phyloP scores from a whole-genome alignment of 2,329 filamentous ascomycete species.

The Scytalidium sp. region DNA sequence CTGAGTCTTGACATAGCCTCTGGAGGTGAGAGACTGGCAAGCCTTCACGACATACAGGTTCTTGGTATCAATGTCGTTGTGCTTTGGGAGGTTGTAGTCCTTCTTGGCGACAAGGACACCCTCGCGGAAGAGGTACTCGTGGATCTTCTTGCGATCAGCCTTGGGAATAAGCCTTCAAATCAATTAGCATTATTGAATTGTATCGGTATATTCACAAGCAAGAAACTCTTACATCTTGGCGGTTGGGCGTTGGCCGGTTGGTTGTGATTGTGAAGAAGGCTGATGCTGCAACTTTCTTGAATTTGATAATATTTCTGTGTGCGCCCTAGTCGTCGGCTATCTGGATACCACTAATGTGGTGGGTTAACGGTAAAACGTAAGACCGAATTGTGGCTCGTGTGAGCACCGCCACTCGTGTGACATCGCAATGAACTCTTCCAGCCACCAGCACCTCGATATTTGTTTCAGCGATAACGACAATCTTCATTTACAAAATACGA shows the following conservation, averaged over 20 bases:
- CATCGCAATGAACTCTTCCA: too few species aligned
- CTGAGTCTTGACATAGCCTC: constrained; percentile 99
- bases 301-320: neutral
- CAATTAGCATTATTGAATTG: constrained; percentile 22
- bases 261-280: constrained; percentile 3
- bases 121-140: constrained; percentile 98
- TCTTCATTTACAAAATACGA: too few species aligned
- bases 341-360: neutral
- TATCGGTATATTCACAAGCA: constrained; percentile 3
- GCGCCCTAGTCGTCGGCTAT: neutral
- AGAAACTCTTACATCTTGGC: constrained; percentile 39
- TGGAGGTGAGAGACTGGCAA: constrained; percentile 95
- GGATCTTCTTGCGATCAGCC: constrained; percentile 99
- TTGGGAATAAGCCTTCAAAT: constrained; percentile 95
- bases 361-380: neutral
- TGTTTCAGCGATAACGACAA: too few species aligned
- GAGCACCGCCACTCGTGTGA: neutral
- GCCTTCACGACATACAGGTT: constrained; percentile 99
- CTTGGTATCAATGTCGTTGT: constrained; percentile 98
- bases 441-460: neutral
- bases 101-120: constrained; percentile 96
- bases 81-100: constrained; percentile 98
- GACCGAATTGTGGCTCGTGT: neutral
- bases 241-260: constrained; percentile 32
- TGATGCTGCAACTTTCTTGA: neutral